phyloP scores from a whole-genome alignment of 208 protist genomes.

The Leishmania amazonensis region DNA sequence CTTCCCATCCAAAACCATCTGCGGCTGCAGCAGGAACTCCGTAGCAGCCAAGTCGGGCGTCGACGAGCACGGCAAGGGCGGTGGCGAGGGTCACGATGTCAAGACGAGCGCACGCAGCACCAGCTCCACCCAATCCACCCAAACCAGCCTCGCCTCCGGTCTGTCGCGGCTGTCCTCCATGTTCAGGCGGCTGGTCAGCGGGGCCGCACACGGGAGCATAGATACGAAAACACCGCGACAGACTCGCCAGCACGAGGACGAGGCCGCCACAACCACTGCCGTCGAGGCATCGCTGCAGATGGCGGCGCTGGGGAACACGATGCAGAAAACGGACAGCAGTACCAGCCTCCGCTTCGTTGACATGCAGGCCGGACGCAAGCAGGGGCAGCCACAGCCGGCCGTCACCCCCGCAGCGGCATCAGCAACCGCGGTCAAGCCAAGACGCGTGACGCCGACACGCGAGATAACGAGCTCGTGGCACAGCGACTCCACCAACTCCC shows the following conservation, averaged over 20 bases:
- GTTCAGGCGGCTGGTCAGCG: slow-evolving; percentile 9
- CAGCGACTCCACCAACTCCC: slow-evolving; percentile 15
- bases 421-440: neutral
- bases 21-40: neutral
- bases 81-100: neutral
- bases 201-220: neutral
- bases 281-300: neutral
- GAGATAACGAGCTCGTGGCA: neutral
- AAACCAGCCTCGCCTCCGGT: slow-evolving; percentile 13
- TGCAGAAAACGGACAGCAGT: neutral
- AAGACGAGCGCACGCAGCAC: neutral
- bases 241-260: neutral
- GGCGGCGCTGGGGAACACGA: neutral
- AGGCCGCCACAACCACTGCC: neutral
- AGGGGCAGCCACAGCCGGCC: neutral
- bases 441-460: neutral
- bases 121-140: slow-evolving; percentile 10
- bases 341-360: neutral
- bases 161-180: slow-evolving; percentile 20
- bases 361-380: neutral
- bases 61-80: neutral
- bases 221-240: neutral
- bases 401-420: neutral
- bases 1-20: neutral
- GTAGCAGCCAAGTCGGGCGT: slow-evolving; percentile 2